Evolutionary conservation across 176 grass and related monocot species (phyloP).

Genomic region (Bolboschoenus planiculmis): DNA sequence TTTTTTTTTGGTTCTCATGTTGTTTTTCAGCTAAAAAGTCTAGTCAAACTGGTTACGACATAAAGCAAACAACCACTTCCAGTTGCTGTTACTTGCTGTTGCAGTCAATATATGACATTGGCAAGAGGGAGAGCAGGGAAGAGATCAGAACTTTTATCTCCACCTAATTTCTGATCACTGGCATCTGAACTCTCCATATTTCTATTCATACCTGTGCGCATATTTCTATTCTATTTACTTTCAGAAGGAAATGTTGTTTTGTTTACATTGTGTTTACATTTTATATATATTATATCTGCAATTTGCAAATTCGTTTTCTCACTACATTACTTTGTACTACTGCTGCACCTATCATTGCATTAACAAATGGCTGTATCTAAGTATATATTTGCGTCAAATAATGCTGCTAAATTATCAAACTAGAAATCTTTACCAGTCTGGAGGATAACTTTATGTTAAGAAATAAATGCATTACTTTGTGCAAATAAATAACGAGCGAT

Average conservation of each 20-base stretch:
- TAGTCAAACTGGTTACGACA: neutral
- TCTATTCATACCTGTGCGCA: neutral
- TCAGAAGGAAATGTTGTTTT: neutral
- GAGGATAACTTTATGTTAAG: no score
- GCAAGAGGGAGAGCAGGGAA: neutral
- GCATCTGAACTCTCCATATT: neutral
- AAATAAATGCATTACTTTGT: no score
- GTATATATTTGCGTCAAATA: no score
- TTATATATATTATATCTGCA: no score
- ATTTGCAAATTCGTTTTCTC: no score
- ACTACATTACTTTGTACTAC: neutral
- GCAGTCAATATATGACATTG: neutral
- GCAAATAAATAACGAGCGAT: no score
- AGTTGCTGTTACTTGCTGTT: neutral
- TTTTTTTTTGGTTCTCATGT: neutral
- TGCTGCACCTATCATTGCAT: no score
- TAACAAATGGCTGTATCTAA: no score
- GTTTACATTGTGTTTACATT: no score
- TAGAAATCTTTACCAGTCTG: no score
- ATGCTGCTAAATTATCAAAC: no score
- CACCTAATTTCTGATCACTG: neutral
- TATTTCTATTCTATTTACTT: neutral
- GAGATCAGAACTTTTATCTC: neutral
- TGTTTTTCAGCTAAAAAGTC: neutral
- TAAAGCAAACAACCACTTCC: neutral